Evolutionary conservation across 208 protist genomes (phyloP).

Genomic region (Angomonas deanei): DNA sequence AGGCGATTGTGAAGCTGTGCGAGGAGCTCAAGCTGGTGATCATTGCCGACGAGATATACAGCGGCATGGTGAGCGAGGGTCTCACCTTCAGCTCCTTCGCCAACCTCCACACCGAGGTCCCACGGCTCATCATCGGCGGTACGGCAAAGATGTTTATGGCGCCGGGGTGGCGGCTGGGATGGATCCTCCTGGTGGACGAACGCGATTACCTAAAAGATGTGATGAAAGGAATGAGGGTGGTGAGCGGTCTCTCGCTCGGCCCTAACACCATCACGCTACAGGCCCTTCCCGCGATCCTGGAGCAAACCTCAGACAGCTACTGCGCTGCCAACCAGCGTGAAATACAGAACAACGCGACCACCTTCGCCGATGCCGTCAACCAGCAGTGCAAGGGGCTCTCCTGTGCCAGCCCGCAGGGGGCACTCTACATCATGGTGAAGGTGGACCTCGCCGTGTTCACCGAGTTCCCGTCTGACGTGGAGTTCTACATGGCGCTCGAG

Average conservation of each 20-base stretch:
- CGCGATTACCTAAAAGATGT: conserved; percentile 13
- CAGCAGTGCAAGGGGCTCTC: not conserved
- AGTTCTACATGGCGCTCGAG: not conserved
- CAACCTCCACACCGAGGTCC: conserved; percentile 22
- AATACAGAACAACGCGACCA: not conserved
- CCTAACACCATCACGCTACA: conserved; percentile 23
- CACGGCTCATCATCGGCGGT: conserved; percentile 32
- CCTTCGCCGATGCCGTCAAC: not conserved
- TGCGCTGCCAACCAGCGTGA: not conserved
- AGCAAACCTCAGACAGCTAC: not conserved
- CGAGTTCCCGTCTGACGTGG: not conserved
- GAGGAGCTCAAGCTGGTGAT: conserved; percentile 39
- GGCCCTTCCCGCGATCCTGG: not conserved
- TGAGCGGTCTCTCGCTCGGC: conserved; percentile 21
- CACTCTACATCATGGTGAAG: not conserved
- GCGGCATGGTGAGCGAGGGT: conserved; percentile 31
- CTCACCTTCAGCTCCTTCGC: conserved; percentile 25
- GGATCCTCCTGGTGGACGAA: conserved; percentile 19
- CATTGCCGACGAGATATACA: conserved; percentile 43
- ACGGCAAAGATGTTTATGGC: conserved; percentile 23
- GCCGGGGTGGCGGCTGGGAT: conserved; percentile 22
- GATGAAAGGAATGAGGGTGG: conserved; percentile 23
- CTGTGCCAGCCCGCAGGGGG: not conserved
- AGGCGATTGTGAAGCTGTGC: conserved; percentile 32
- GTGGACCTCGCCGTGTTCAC: not conserved